Conservation (phyloP, 2,329 filamentous ascomycete species). For the Hirsutella minnesotensis region DNA sequence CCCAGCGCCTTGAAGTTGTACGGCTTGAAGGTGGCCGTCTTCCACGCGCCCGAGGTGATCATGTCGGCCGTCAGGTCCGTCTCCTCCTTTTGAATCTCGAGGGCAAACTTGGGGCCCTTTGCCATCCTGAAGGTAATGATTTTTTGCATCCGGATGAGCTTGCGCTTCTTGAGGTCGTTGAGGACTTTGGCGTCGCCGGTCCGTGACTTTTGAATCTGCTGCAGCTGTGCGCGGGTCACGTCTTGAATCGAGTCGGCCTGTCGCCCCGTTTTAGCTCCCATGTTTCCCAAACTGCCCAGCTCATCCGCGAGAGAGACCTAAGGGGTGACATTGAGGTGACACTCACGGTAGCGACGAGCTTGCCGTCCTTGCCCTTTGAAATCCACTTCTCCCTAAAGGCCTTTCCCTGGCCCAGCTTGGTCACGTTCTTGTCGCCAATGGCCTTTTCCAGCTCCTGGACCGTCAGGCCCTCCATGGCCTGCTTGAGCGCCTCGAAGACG, state of each 20-base stretch:
- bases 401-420: slow-evolving; percentile 85
- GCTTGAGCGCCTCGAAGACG: slow-evolving; percentile 63
- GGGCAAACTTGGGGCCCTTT: slow-evolving; percentile 81
- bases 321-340: background rate
- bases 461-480: slow-evolving; percentile 67
- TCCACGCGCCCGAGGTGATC: slow-evolving; percentile 80
- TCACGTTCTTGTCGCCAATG: slow-evolving; percentile 61
- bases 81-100: slow-evolving; percentile 82
- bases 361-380: slow-evolving; percentile 45
- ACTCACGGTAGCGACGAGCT: slow-evolving; percentile 40
- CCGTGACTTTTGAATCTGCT: slow-evolving; percentile 57
- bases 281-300: too few species aligned
- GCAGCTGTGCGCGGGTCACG: slow-evolving; percentile 62
- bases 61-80: slow-evolving; percentile 93
- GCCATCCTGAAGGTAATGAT: slow-evolving; percentile 70
- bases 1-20: slow-evolving; percentile 65
- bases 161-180: slow-evolving; percentile 80
- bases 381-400: slow-evolving; percentile 79
- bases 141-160: slow-evolving; percentile 75
- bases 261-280: too few species aligned
- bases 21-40: slow-evolving; percentile 79
- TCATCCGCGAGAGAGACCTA: background rate
- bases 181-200: slow-evolving; percentile 66
- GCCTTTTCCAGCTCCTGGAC: slow-evolving; percentile 59
- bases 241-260: slow-evolving; percentile 67